Percentiles rank a stretch among this genome's conserved stretches.
Evolutionary conservation across 202 grass and related monocot species (phyloP).

Genomic region (Hordeum pubiflorum): DNA sequence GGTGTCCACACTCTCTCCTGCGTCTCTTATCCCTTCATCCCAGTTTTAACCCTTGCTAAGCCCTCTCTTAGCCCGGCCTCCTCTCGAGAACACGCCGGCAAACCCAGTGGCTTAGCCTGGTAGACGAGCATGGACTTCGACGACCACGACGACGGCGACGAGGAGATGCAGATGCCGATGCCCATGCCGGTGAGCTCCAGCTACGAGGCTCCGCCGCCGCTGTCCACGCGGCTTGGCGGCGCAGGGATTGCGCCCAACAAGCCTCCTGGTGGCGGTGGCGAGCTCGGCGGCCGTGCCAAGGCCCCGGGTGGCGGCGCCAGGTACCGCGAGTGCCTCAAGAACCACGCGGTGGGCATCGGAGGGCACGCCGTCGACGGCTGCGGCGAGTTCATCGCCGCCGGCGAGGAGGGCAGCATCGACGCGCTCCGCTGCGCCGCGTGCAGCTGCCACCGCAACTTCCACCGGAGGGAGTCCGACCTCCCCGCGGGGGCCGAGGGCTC

Average conservation of each 20-base stretch:
- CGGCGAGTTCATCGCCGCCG: constrained; percentile 84
- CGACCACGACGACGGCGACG: constrained; percentile 48
- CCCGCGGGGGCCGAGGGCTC: neutral
- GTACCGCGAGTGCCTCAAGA: constrained; percentile 94
- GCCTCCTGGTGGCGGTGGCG: neutral
- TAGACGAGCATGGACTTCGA: constrained; percentile 56
- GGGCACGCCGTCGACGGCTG: constrained; percentile 85
- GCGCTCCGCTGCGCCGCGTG: constrained; percentile 91
- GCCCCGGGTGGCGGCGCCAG: constrained; percentile 15
- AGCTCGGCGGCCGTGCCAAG: neutral
- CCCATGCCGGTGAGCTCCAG: constrained; percentile 52
- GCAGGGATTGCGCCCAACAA: neutral
- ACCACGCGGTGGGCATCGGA: constrained; percentile 78
- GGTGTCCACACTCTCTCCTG: constrained; percentile 43
- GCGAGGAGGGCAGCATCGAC: constrained; percentile 84
- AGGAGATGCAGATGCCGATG: constrained; percentile 35
- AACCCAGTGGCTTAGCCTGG: neutral
- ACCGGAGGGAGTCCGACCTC: constrained; percentile 53
- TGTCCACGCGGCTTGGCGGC: neutral
- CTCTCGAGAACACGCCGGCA: neutral
- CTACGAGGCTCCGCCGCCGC: constrained; percentile 41
- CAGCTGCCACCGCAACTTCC: constrained; percentile 93
- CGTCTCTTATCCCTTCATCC: constrained; percentile 47
- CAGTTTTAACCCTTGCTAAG: constrained; percentile 47
- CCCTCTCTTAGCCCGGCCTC: constrained; percentile 32